phyloP scores from a whole-genome alignment of 2,329 filamentous ascomycete genomes.

The Xylaria hypoxylon region DNA sequence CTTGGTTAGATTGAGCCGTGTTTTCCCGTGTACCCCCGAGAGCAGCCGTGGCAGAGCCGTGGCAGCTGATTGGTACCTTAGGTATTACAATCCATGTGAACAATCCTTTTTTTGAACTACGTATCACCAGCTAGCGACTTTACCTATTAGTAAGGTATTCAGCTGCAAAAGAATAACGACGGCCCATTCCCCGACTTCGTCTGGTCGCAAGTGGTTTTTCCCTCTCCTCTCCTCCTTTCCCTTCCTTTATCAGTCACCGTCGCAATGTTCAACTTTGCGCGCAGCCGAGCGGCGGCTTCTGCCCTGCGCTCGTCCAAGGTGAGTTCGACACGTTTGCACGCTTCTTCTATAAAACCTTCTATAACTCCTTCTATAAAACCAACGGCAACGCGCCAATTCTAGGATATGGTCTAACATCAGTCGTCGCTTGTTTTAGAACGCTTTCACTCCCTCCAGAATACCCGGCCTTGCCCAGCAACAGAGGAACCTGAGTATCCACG shows the following conservation, averaged over 20 bases:
- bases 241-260: conserved; percentile 26
- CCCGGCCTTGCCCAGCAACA: conserved; percentile 80
- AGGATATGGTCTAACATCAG: conserved; percentile 21
- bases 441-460: conserved; percentile 64
- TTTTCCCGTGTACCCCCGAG: conserved; percentile 2
- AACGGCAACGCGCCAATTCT: conserved; percentile 5
- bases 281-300: conserved; percentile 83
- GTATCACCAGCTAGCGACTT: conserved; percentile 15
- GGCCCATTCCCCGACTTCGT: conserved; percentile 24
- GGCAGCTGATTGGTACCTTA: not conserved
- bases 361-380: not conserved
- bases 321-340: conserved; percentile 48
- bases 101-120: conserved; percentile 34
- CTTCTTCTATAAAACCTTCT: conserved; percentile 1
- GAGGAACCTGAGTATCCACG: conserved; percentile 94
- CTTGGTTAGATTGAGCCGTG: not conserved
- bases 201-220: conserved; percentile 8
- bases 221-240: conserved; percentile 2
- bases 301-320: conserved; percentile 84
- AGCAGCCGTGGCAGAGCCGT: conserved; percentile 13
- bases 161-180: conserved; percentile 25
- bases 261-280: conserved; percentile 89
- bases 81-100: conserved; percentile 37
- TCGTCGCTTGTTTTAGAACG: conserved; percentile 43
- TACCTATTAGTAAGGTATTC: not conserved